Evolutionary conservation across 768 basidiomycete species (phyloP), one percentile per base, ranked within the genome.

Genomic region (Fomitopsis pulvina): DNA sequence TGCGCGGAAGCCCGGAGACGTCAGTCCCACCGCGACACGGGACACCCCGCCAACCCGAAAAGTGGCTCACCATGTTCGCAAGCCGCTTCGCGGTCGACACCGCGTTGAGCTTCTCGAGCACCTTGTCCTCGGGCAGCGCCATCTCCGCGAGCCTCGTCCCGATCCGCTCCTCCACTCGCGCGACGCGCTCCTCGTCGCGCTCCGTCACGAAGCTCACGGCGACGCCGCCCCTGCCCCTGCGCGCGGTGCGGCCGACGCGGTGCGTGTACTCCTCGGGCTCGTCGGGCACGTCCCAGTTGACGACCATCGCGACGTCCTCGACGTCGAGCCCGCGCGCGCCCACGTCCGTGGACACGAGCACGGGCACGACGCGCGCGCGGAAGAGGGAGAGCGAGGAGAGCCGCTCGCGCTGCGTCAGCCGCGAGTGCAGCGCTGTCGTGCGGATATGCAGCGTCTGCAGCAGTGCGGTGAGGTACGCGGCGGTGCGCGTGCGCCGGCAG

Each of bases 201-300:
- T 98, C 95, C 2, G 95, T 96, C 46, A 98, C 88, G 62, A 98
- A 90, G 60, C 93, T 98, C 25, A 98, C 75, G 0, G 92, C 92
- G 43, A 93, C 71, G 60, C 96, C 96, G 2, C 86, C 88, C 59
- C 81, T 77, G 5, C 96, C 96, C 10, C 86, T 88, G 59, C 93
- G 83, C 26, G 93, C 93, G 21, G 93, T 97, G 61, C 93, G 70
- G 39, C 93, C 93, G 1, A 99, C 96, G 20, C 96, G 80, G 70
- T 99, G 96, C 1, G 92, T 88, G 62, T 99, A 99, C 64, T 95
- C 94, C 65, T 95, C 95, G 4, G 91, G 77, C 62, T 85, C 83
- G 11, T 77, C 74, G 12, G 96, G 96, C 54, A 97, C 71, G 66
- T 99, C 95, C 93, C 94, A 99, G 56, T 99, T 98, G 50, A 99